Evolutionary conservation across 495 filamentous ascomycete species (phyloP).

Genomic region (Penicillium steckii): DNA sequence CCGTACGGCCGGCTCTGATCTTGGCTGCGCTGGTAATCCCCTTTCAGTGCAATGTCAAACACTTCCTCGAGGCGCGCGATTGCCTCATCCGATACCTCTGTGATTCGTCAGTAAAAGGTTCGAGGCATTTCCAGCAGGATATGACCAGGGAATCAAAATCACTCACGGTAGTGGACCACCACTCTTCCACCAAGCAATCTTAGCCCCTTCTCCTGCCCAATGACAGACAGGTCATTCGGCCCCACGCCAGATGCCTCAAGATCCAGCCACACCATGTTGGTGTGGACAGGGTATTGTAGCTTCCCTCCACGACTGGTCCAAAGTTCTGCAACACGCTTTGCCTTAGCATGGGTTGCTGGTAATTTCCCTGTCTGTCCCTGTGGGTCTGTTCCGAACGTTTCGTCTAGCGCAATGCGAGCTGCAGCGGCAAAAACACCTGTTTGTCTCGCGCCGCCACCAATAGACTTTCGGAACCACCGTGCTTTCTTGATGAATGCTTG

Average conservation of each 20-base stretch:
- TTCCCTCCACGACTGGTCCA: constrained; percentile 60
- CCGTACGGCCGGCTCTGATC: constrained; percentile 42
- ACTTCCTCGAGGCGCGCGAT: constrained; percentile 39
- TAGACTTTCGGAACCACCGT: constrained; percentile 76
- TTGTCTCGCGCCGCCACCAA: constrained; percentile 82
- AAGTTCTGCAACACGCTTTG: constrained; percentile 60
- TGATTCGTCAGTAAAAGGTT: constrained; percentile 25
- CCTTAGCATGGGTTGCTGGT: constrained; percentile 57
- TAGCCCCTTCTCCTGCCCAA: constrained; percentile 40
- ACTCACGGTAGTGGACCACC: constrained; percentile 50
- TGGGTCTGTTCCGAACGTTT: constrained; percentile 61
- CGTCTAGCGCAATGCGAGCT: constrained; percentile 47
- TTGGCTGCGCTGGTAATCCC: constrained; percentile 34
- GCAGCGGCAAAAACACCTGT: constrained; percentile 50
- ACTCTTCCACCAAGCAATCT: constrained; percentile 38
- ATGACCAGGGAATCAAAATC: not conserved
- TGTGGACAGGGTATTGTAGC: constrained; percentile 54
- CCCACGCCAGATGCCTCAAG: constrained; percentile 52
- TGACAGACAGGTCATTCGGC: constrained; percentile 40
- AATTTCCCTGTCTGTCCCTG: constrained; percentile 66
- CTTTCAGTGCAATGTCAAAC: constrained; percentile 40
- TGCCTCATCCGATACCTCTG: constrained; percentile 48
- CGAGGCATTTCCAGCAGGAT: not conserved
- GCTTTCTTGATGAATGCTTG: constrained; percentile 66
- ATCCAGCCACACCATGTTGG: constrained; percentile 95